Evolutionary conservation across 495 filamentous ascomycete species (phyloP).

Genomic region (Penicillium chermesinum): DNA sequence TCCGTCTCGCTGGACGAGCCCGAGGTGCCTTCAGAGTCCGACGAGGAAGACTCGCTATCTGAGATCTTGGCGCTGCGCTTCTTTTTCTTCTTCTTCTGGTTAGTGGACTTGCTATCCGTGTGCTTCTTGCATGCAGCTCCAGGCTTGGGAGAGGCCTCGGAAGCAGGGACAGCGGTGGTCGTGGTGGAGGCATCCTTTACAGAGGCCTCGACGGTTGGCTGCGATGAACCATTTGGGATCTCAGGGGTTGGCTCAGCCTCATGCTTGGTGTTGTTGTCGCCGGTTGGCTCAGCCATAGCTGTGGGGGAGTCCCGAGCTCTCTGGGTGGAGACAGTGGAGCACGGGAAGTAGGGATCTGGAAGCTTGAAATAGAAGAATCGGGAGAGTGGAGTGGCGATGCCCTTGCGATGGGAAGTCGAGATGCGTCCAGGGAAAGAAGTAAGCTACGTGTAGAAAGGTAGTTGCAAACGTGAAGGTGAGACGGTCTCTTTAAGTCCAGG

Average conservation of each 20-base stretch:
- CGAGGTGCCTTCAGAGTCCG: constrained; percentile 9
- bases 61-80: constrained; percentile 16
- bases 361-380: no score
- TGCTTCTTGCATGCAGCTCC: constrained; percentile 38
- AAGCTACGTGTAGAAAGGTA: no score
- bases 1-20: constrained; percentile 2
- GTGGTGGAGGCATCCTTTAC: constrained; percentile 28
- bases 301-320: constrained; percentile 19
- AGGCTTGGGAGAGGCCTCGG: constrained; percentile 22
- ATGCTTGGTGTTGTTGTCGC: constrained; percentile 22
- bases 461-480: background rate
- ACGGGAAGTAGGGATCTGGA: no score
- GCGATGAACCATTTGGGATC: constrained; percentile 17
- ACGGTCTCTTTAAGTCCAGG: background rate
- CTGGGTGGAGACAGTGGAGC: constrained; percentile 12
- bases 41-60: constrained; percentile 25
- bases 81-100: constrained; percentile 27
- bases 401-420: no score
- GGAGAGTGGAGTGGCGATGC: no score
- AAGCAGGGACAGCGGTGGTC: constrained; percentile 9
- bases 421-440: no score
- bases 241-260: constrained; percentile 26
- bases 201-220: constrained; percentile 12
- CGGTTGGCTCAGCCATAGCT: constrained; percentile 23
- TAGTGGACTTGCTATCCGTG: constrained; percentile 20